Evolutionary conservation across 1,284 basidiomycete species (phyloP).

Genomic region (Cryptococcus sp.): DNA sequence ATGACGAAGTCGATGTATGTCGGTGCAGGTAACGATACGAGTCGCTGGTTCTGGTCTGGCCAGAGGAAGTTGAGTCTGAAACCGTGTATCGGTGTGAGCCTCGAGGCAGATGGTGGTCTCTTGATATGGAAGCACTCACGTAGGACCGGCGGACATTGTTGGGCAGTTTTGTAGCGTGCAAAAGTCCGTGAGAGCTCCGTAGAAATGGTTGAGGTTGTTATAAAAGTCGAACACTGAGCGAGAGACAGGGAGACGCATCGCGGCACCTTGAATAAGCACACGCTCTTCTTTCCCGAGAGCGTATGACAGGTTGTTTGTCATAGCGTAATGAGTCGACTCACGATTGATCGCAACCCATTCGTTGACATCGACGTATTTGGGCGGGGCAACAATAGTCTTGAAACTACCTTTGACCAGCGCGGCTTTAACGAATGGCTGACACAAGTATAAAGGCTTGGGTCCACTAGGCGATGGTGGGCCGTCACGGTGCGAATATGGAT

Average conservation of each 20-base stretch:
- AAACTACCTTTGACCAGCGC: constrained; percentile 98
- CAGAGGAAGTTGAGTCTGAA: constrained; percentile 91
- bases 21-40: constrained; percentile 88
- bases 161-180: constrained; percentile 88
- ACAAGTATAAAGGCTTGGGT: constrained; percentile 73
- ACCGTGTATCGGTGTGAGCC: background rate
- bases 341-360: constrained; percentile 99
- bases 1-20: constrained; percentile 99
- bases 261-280: background rate
- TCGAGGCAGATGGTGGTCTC: background rate
- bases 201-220: constrained; percentile 96
- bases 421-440: constrained; percentile 92
- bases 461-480: constrained; percentile 16
- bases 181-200: constrained; percentile 91
- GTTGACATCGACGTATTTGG: constrained; percentile 95
- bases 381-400: constrained; percentile 96
- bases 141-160: constrained; percentile 87
- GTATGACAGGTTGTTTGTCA: background rate
- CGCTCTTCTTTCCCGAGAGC: background rate
- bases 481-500: constrained; percentile 8
- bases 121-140: constrained; percentile 60
- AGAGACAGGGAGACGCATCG: background rate
- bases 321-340: constrained; percentile 56
- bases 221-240: constrained; percentile 87
- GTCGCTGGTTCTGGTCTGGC: constrained; percentile 94